Percentiles rank a stretch among this genome's conserved stretches.
Evolutionary conservation across 1,284 basidiomycete genomes (phyloP).

Genomic region (Trichosporon sp.): DNA sequence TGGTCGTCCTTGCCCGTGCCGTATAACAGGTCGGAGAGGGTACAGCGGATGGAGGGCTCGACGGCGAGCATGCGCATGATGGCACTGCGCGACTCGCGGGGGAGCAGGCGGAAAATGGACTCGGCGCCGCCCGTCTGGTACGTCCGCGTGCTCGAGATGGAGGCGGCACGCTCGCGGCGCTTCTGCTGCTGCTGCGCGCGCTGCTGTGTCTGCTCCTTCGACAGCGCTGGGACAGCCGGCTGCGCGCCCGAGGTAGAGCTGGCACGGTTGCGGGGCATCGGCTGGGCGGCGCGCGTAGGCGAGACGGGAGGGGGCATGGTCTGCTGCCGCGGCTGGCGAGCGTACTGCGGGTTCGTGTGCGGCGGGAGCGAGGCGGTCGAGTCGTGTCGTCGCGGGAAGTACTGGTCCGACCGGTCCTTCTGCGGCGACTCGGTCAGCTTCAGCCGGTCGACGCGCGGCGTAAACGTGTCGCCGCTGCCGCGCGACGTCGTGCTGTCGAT

Average conservation of each 20-base stretch:
- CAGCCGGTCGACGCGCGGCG: slow-evolving; percentile 20
- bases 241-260: neutral
- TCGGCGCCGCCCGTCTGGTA: slow-evolving; percentile 81
- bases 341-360: slow-evolving; percentile 8
- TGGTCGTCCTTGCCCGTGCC: slow-evolving; percentile 69
- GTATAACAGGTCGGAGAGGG: slow-evolving; percentile 84
- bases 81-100: slow-evolving; percentile 81
- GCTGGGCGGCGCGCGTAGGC: neutral
- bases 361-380: slow-evolving; percentile 58
- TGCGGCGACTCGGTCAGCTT: slow-evolving; percentile 28
- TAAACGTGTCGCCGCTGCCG: slow-evolving; percentile 25
- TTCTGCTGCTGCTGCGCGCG: slow-evolving; percentile 34
- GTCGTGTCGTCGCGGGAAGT: slow-evolving; percentile 62
- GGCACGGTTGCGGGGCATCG: neutral
- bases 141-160: slow-evolving; percentile 52
- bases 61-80: slow-evolving; percentile 90
- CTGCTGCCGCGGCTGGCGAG: slow-evolving; percentile 17
- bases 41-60: slow-evolving; percentile 82
- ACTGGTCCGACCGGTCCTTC: slow-evolving; percentile 59
- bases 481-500: slow-evolving; percentile 5
- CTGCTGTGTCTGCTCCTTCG: slow-evolving; percentile 7
- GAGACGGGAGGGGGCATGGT: slow-evolving; percentile 13
- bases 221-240: neutral
- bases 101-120: slow-evolving; percentile 93
- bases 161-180: slow-evolving; percentile 38